These are phyloP conservation scores for Eutrema yunnanense DNA, from an alignment of 345 rosid species.

Conservation along the genomic window DNA sequence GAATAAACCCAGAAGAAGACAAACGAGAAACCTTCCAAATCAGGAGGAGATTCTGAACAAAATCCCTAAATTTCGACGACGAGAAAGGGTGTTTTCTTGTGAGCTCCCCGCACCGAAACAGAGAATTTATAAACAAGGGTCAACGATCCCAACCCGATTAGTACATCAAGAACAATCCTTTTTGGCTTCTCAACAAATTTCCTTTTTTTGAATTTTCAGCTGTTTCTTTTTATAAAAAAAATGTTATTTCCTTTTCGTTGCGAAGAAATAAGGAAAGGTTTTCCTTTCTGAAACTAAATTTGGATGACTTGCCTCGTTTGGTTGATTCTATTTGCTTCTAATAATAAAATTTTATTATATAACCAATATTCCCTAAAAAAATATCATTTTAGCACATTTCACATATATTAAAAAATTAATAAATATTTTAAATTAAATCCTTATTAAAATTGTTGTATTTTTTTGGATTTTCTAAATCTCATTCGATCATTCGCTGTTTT, in stretches of 20 bases:
- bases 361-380: background rate
- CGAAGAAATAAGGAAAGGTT: too few species aligned
- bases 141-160: slow-evolving; percentile 1
- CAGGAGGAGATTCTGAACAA: slow-evolving; percentile 2
- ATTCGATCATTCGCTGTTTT: too few species aligned
- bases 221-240: background rate
- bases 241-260: background rate
- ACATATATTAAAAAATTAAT: too few species aligned
- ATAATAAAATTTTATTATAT: background rate
- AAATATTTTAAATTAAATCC: too few species aligned
- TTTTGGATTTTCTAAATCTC: too few species aligned
- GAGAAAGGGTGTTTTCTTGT: background rate
- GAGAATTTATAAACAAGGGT: background rate
- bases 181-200: background rate
- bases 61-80: slow-evolving; percentile 18
- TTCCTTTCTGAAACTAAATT: background rate
- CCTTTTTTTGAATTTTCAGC: slow-evolving; percentile 8
- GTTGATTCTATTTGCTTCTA: slow-evolving; percentile 3
- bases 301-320: background rate
- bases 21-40: slow-evolving; percentile 2
- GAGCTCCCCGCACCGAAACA: background rate
- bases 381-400: too few species aligned
- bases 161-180: background rate
- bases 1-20: slow-evolving; percentile 12
- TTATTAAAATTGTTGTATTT: too few species aligned